Evolutionary conservation across 345 rosid genomes (phyloP).

Genomic region (Heritiera fomes): DNA sequence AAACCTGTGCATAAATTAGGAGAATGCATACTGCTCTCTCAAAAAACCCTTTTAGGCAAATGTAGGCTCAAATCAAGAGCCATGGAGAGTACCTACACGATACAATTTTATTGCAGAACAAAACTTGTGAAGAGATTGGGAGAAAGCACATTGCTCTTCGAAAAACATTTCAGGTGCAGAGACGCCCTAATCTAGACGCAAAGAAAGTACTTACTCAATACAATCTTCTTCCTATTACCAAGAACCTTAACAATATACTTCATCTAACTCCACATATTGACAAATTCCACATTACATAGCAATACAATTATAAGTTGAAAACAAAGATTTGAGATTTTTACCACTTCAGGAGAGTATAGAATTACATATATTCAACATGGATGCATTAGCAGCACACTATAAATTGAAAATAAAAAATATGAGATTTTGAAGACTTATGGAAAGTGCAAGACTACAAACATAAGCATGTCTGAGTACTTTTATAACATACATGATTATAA

Average conservation of each 20-base stretch:
- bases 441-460: not conserved
- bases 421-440: not conserved
- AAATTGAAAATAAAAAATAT: not conserved
- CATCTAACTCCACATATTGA: not conserved
- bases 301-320: not conserved
- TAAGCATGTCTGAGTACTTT: not conserved
- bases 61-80: not conserved
- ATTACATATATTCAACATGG: not conserved
- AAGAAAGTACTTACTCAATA: not conserved
- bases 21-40: not conserved
- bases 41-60: not conserved
- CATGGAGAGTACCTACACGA: not conserved
- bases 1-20: not conserved
- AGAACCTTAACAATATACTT: not conserved
- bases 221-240: not conserved
- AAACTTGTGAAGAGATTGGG: too few species aligned
- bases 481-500: not conserved
- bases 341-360: not conserved
- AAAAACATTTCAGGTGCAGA: not conserved
- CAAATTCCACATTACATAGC: not conserved
- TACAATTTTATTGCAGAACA: not conserved
- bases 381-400: not conserved
- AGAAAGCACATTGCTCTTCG: not conserved
- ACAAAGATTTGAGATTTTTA: not conserved
- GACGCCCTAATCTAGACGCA: not conserved